phyloP scores from a whole-genome alignment of 352 stramenopile species.

The Pythium chondricola region DNA sequence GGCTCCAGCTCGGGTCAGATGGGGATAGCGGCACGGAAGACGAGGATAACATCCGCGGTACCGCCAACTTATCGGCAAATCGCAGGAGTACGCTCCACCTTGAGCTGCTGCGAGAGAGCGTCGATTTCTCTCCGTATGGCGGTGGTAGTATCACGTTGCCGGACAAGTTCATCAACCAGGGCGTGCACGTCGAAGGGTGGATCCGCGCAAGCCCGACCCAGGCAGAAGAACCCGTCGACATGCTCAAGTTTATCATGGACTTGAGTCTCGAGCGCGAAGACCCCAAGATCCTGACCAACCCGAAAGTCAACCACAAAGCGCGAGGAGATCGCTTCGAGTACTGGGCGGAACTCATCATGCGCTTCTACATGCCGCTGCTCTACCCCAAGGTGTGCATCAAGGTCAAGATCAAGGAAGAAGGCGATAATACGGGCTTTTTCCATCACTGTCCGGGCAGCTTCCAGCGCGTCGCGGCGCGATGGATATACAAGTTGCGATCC shows the following conservation, averaged over 20 bases:
- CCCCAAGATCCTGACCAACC: constrained; percentile 27
- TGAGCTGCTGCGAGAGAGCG: constrained; percentile 71
- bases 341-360: constrained; percentile 85
- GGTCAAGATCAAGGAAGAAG: constrained; percentile 79
- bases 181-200: constrained; percentile 81
- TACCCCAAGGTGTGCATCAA: constrained; percentile 85
- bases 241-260: constrained; percentile 89
- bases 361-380: constrained; percentile 85
- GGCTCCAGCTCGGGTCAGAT: constrained; percentile 20
- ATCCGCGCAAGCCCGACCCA: constrained; percentile 73
- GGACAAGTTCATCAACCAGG: constrained; percentile 80
- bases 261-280: constrained; percentile 78
- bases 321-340: constrained; percentile 78
- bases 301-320: constrained; percentile 37
- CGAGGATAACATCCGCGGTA: constrained; percentile 30
- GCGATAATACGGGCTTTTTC: constrained; percentile 76
- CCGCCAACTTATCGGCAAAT: constrained; percentile 24
- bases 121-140: constrained; percentile 83
- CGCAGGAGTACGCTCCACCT: constrained; percentile 65
- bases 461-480: constrained; percentile 77
- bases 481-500: constrained; percentile 81
- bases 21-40: constrained; percentile 43
- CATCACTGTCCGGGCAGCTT: constrained; percentile 85
- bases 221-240: constrained; percentile 82
- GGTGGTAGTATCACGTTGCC: constrained; percentile 74